Evolutionary conservation across 2,329 filamentous ascomycete species (phyloP).

Genomic region (Penicillium hesseltinei): DNA sequence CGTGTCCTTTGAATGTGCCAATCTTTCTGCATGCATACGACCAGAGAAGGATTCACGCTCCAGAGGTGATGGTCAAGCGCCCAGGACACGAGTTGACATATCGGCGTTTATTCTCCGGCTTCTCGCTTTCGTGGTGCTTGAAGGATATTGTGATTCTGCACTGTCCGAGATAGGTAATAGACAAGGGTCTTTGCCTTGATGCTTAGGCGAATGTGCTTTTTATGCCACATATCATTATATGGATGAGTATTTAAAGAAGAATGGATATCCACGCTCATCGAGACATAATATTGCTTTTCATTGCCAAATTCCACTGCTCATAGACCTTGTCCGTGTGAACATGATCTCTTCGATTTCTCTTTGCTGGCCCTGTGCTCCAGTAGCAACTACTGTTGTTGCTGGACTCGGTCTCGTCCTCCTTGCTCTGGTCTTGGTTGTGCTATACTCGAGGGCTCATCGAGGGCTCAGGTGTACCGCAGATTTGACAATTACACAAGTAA

Average conservation of each 20-base stretch:
- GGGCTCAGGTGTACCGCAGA: background rate
- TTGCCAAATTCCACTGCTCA: background rate
- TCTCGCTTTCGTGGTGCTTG: background rate
- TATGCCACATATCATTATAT: background rate
- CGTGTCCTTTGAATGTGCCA: conserved; percentile 8
- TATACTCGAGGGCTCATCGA: background rate
- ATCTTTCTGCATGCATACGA: conserved; percentile 14
- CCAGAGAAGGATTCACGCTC: conserved; percentile 6
- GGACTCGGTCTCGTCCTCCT: background rate
- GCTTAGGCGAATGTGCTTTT: background rate
- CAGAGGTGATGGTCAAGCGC: background rate
- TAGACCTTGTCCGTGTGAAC: too few relatives aligned
- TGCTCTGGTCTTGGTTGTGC: background rate
- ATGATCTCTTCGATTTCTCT: background rate
- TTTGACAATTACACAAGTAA: background rate
- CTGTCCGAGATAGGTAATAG: background rate
- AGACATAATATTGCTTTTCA: background rate
- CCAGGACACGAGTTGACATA: background rate
- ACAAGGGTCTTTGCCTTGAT: background rate
- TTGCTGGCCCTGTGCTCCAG: background rate
- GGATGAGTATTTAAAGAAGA: background rate
- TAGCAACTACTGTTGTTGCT: too few relatives aligned
- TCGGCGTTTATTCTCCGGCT: background rate
- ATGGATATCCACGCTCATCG: background rate
- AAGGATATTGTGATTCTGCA: background rate